Evolutionary conservation across 768 basidiomycete genomes (phyloP).

Genomic region (Amanita polypyramis): DNA sequence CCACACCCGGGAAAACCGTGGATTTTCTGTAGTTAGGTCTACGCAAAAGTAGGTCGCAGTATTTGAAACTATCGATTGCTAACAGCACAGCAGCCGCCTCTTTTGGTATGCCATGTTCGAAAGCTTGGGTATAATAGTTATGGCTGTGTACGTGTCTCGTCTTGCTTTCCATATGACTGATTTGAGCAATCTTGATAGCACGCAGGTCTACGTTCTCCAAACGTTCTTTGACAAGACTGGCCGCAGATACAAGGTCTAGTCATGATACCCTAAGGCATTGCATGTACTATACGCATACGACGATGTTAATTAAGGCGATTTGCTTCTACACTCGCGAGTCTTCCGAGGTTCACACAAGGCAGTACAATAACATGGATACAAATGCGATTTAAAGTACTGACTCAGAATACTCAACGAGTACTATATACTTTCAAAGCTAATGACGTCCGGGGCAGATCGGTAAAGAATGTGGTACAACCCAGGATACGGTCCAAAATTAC

Average conservation of each 20-base stretch:
- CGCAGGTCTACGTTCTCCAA: conserved; percentile 88
- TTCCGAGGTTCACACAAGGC: too few species aligned
- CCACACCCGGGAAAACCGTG: conserved; percentile 89
- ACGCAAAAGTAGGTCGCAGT: conserved; percentile 59
- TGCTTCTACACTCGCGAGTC: not conserved
- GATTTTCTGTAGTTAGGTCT: conserved; percentile 86
- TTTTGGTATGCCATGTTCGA: conserved; percentile 93
- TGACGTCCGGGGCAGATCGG: not conserved
- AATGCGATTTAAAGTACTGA: not conserved
- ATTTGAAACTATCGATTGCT: not conserved
- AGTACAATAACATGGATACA: not conserved
- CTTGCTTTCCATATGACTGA: not conserved
- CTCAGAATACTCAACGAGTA: not conserved
- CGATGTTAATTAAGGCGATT: too few species aligned
- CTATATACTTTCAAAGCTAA: not conserved
- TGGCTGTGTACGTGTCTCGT: conserved; percentile 66
- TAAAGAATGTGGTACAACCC: not conserved
- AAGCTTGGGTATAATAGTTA: conserved; percentile 64
- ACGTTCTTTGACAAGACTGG: conserved; percentile 97
- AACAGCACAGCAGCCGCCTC: conserved; percentile 45
- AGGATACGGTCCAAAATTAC: not conserved
- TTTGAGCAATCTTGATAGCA: conserved; percentile 28
- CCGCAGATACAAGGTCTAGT: conserved; percentile 77
- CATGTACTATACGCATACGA: conserved; percentile 8
- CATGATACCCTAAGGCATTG: not conserved